Conservation (phyloP, 192 early-diverging fungal species). For the Umbelopsis ramanniana region DNA sequence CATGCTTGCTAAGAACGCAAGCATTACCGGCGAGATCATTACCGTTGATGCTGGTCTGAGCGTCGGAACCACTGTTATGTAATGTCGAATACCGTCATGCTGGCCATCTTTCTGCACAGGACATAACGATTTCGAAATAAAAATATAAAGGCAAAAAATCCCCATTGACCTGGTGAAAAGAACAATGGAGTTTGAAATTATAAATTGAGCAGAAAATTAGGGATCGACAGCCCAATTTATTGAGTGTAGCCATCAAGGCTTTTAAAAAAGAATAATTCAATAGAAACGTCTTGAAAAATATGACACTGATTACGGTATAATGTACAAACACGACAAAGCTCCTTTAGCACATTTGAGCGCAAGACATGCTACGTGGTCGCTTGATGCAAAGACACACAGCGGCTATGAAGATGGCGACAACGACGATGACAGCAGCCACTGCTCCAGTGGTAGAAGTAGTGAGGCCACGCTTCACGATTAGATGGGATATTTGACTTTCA, state of each 20-base stretch:
- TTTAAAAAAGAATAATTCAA: too few species aligned
- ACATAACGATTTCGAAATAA: too few species aligned
- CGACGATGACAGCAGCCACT: not conserved
- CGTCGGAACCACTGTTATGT: not conserved
- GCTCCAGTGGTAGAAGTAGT: not conserved
- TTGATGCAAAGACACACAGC: slow-evolving; percentile 5
- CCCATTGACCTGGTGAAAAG: too few species aligned
- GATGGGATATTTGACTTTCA: slow-evolving; percentile 3
- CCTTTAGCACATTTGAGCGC: not conserved
- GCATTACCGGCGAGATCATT: slow-evolving; percentile 25
- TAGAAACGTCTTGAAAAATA: not conserved
- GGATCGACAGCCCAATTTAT: too few species aligned
- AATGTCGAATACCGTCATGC: too few species aligned
- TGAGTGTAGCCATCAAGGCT: too few species aligned
- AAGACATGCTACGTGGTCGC: slow-evolving; percentile 14
- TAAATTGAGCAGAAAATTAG: too few species aligned
- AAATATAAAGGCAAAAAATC: too few species aligned
- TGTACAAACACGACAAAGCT: not conserved
- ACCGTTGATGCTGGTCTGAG: slow-evolving; percentile 28
- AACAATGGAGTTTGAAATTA: too few species aligned
- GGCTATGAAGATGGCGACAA: not conserved
- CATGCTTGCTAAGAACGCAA: slow-evolving; percentile 21
- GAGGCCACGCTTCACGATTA: slow-evolving; percentile 2
- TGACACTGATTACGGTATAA: not conserved
- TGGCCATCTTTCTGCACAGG: too few species aligned